phyloP scores from a whole-genome alignment of 2,329 filamentous ascomycete species.

The Sporothrix brasiliensis region DNA sequence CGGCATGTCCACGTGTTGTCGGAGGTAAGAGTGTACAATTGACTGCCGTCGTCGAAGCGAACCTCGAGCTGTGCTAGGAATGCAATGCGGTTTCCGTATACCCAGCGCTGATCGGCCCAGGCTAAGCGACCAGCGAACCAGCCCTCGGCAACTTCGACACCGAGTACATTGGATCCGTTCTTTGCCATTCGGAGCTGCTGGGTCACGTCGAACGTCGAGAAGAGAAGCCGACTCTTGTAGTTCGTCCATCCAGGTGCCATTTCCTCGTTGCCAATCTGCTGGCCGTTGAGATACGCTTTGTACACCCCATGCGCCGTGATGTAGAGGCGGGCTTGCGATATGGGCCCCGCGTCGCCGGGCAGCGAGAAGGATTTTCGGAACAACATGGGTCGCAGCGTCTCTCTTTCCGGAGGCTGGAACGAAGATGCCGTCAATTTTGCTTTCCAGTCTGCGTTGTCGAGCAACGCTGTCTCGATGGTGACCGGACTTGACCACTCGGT shows the following conservation, averaged over 20 bases:
- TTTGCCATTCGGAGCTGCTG: constrained; percentile 38
- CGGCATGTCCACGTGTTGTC: neutral
- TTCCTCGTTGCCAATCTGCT: constrained; percentile 39
- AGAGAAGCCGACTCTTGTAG: constrained; percentile 47
- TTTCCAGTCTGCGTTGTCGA: constrained; percentile 4
- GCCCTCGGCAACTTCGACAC: constrained; percentile 49
- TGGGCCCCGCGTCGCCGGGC: neutral
- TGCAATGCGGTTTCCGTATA: constrained; percentile 47
- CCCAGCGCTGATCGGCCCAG: constrained; percentile 38
- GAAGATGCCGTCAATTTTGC: constrained; percentile 11
- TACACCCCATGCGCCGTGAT: constrained; percentile 44
- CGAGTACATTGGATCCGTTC: constrained; percentile 39
- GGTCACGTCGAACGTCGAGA: constrained; percentile 50
- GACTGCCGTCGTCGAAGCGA: neutral
- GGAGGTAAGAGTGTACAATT: neutral
- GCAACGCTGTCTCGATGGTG: neutral
- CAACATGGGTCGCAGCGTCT: neutral
- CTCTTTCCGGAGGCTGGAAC: neutral
- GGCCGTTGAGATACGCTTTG: constrained; percentile 42
- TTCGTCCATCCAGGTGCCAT: constrained; percentile 49
- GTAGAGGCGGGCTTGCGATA: constrained; percentile 49
- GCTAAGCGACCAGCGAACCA: constrained; percentile 48
- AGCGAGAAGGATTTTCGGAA: neutral
- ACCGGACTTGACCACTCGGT: neutral
- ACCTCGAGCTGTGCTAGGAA: constrained; percentile 47